Evolutionary conservation across 805 yeast genomes (phyloP), one percentile per base, ranked within the genome.

Genomic region (Myxozyma melibiosi): DNA sequence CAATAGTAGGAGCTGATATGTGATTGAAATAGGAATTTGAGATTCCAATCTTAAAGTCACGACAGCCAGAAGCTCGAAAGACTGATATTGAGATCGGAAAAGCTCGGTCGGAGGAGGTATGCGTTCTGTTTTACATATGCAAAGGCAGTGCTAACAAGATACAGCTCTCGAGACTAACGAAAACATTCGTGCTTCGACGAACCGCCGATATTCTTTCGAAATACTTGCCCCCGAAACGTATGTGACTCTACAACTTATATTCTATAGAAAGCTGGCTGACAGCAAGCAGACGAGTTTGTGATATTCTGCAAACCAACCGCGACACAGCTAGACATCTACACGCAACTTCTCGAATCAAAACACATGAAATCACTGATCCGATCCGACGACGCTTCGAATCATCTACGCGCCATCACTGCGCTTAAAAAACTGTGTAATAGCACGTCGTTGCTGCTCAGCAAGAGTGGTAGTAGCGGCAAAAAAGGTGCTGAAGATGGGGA

Each of bases 351-450:
- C 14, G 69, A 70, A 2, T 74, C 81, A 0, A 66, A 52, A 20
- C 61, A 47, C 20, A 48, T 69, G 40, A 55, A 70, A 28, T 67
- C 67, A 1, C 74, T 75, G 51, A 65, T 70, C 20, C 67, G 66
- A 7, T 65, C 76, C 20, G 55, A 44, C 46, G 71, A 60, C 53
- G 55, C 51, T 25, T 63, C 69, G 1, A 68, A 68, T 31, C 80
- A 88, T 0, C 76, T 92, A 44, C 80, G 84, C 1, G 74, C 90
- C 47, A 91, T 92, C 16, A 85, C 88, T 13, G 70, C 84, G 28
- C 81, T 89, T 67, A 84, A 89, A 63, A 91, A 91, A 67, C 78
- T 90, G 1, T 89, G 96, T 69, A 91, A 89, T 66, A 85, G 96
- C 0, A 95, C 96, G 0, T 74, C 83, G 0, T 73, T 91, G 31